phyloP scores from a whole-genome alignment of 2,329 filamentous ascomycete species.

The Albophoma yamanashiensis region DNA sequence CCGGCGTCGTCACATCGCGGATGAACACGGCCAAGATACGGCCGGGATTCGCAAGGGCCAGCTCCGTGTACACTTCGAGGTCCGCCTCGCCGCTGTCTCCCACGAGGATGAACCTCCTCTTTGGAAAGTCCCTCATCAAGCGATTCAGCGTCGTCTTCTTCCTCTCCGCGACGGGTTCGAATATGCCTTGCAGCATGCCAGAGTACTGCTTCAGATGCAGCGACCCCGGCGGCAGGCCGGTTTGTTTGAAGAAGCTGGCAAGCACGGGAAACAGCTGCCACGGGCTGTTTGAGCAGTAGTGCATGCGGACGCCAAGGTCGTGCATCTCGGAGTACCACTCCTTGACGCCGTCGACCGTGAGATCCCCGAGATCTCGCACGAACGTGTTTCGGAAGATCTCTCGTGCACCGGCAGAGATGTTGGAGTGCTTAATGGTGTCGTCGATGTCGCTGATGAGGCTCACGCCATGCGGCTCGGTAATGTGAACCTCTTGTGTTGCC shows the following conservation, averaged over 20 bases:
- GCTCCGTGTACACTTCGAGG: conserved; percentile 90
- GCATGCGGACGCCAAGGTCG: conserved; percentile 73
- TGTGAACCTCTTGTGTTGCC: conserved; percentile 62
- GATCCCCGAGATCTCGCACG: conserved; percentile 69
- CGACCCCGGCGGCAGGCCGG: conserved; percentile 74
- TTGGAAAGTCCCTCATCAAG: conserved; percentile 80
- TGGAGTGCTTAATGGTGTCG: conserved; percentile 93
- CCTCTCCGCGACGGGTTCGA: conserved; percentile 90
- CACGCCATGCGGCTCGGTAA: conserved; percentile 70
- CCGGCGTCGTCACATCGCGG: conserved; percentile 80
- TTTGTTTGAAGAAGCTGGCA: conserved; percentile 71
- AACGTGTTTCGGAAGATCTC: conserved; percentile 98
- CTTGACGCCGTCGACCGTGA: conserved; percentile 76
- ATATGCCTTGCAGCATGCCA: conserved; percentile 95
- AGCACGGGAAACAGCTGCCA: conserved; percentile 95
- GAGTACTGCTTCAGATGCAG: conserved; percentile 94
- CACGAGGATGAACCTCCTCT: conserved; percentile 79
- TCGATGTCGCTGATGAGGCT: conserved; percentile 97
- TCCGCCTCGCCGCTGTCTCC: conserved; percentile 96
- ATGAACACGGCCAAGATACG: conserved; percentile 85
- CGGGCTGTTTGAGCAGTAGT: conserved; percentile 98
- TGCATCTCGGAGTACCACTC: conserved; percentile 81
- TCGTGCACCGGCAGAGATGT: conserved; percentile 73
- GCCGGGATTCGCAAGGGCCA: conserved; percentile 75
- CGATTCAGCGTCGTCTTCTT: conserved; percentile 83